Percentiles rank a stretch among this genome's conserved stretches.
These are phyloP conservation scores for Phytophthora agathidicida DNA, from an alignment of 352 stramenopile genomes.

Conservation along the genomic window DNA sequence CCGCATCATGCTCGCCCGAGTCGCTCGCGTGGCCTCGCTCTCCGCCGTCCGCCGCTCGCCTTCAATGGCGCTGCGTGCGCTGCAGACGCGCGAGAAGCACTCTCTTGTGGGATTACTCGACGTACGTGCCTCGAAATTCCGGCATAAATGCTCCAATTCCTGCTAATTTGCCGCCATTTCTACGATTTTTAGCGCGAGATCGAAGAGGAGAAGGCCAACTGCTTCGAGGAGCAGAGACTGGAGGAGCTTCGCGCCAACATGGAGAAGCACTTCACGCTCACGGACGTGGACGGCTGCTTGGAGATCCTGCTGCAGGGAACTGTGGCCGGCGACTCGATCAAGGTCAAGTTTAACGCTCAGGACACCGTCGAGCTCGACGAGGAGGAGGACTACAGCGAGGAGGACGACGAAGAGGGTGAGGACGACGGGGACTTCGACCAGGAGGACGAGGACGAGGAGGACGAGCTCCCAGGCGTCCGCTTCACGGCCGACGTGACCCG, in stretches of 20 bases:
- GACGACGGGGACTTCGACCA: slow-evolving; percentile 46
- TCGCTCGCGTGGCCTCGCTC: slow-evolving; percentile 40
- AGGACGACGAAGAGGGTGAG: slow-evolving; percentile 49
- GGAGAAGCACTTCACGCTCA: slow-evolving; percentile 66
- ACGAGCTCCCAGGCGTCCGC: slow-evolving; percentile 78
- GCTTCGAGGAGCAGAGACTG: slow-evolving; percentile 76
- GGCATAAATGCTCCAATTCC: not conserved
- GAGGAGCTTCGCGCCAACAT: slow-evolving; percentile 74
- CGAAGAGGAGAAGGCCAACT: slow-evolving; percentile 86
- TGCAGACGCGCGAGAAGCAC: slow-evolving; percentile 66
- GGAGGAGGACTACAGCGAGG: slow-evolving; percentile 53
- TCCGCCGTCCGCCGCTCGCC: slow-evolving; percentile 35
- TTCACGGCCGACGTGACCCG: slow-evolving; percentile 78
- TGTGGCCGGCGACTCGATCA: slow-evolving; percentile 59
- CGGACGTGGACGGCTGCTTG: slow-evolving; percentile 76
- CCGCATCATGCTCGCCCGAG: slow-evolving; percentile 50
- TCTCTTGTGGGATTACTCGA: slow-evolving; percentile 27
- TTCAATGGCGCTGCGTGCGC: slow-evolving; percentile 29
- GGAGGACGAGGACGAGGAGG: slow-evolving; percentile 64
- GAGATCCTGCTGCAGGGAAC: slow-evolving; percentile 65
- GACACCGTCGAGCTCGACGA: slow-evolving; percentile 77
- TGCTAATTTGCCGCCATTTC: not conserved
- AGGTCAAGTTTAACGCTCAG: slow-evolving; percentile 84
- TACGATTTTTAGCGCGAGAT: slow-evolving; percentile 74
- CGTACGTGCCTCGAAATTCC: slow-evolving; percentile 7